Percentiles rank a stretch among this genome's conserved stretches.
phyloP scores from a whole-genome alignment of 2,329 filamentous ascomycete genomes.

The Helminthosporium solani region DNA sequence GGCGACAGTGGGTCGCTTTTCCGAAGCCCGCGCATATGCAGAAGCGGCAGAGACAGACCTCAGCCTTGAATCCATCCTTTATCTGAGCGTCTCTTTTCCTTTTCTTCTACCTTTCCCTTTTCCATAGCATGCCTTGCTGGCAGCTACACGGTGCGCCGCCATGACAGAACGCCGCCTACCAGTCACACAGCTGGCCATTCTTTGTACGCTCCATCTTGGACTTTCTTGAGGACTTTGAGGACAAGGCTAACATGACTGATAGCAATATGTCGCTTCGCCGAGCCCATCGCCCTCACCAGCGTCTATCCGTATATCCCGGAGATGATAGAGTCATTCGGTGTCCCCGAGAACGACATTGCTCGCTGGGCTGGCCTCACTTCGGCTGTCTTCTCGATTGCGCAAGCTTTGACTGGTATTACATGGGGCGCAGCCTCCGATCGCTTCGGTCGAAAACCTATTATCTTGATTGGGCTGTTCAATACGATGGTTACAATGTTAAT shows the following conservation, averaged over 20 bases:
- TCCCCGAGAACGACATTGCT: conserved; percentile 44
- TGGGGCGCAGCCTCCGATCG: conserved; percentile 84
- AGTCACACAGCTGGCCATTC: conserved; percentile 43
- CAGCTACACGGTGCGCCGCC: conserved; percentile 14
- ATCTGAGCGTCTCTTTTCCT: background rate
- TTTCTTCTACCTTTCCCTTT: background rate
- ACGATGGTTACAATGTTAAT: conserved; percentile 80
- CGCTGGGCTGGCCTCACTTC: conserved; percentile 84
- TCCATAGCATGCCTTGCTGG: background rate
- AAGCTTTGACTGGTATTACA: conserved; percentile 81
- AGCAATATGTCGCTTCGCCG: conserved; percentile 91
- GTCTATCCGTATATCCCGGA: conserved; percentile 89
- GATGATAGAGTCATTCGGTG: conserved; percentile 44
- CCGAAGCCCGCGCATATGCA: background rate
- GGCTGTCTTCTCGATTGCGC: conserved; percentile 72
- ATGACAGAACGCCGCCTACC: conserved; percentile 43
- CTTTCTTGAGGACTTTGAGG: background rate
- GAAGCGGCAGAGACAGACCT: background rate
- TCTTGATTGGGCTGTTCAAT: conserved; percentile 70
- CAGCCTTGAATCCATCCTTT: too few relatives aligned
- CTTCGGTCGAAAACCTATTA: conserved; percentile 80
- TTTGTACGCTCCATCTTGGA: conserved; percentile 28
- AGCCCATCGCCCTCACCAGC: conserved; percentile 88
- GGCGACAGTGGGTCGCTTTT: background rate
- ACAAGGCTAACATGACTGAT: conserved; percentile 8